Percentiles rank a stretch among this genome's conserved stretches.
phyloP scores from a whole-genome alignment of 257 asterid species.

The Solanum ossicruentum region DNA sequence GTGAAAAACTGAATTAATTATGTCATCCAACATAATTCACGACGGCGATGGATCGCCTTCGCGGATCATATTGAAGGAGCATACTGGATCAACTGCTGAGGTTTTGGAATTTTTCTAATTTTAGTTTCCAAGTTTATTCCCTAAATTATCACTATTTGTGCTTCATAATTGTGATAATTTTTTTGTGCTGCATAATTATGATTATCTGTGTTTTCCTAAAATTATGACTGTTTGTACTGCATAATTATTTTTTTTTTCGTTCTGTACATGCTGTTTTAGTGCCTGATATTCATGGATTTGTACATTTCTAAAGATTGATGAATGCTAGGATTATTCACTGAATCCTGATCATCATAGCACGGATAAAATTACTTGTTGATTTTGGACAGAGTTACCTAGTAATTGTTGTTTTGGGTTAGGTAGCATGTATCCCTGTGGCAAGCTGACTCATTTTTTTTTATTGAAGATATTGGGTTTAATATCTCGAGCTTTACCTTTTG shows the following conservation, averaged over 20 bases:
- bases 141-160: background rate
- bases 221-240: background rate
- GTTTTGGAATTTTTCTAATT: constrained; percentile 13
- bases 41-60: constrained; percentile 47
- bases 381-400: background rate
- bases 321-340: background rate
- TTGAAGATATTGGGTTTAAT: background rate
- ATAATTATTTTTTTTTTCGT: background rate
- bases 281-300: background rate
- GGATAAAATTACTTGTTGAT: background rate
- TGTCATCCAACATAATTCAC: constrained; percentile 33
- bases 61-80: constrained; percentile 52
- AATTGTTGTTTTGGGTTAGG: background rate
- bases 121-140: background rate
- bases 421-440: background rate
- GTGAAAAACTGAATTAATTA: constrained; percentile 2
- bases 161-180: background rate
- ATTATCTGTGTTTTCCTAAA: background rate
- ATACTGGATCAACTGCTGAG: constrained; percentile 72
- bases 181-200: background rate
- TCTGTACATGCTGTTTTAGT: background rate
- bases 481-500: background rate
- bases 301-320: background rate
- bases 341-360: background rate
- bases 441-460: background rate